These are phyloP conservation scores for Aspergillus japonicus DNA, from an alignment of 2,329 filamentous ascomycete species.

Conservation along the genomic window DNA sequence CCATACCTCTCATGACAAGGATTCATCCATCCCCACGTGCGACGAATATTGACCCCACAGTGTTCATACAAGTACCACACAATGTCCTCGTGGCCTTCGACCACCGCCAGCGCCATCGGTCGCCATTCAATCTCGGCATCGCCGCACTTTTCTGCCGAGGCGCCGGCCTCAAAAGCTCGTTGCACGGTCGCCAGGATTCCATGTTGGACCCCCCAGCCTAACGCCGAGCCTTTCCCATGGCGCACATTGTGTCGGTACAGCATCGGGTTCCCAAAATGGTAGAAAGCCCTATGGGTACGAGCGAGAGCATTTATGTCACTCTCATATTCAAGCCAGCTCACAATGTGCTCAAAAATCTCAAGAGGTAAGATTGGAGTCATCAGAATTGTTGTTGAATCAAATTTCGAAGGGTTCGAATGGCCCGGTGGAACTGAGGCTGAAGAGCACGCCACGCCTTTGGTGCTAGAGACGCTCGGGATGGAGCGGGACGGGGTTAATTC, in stretches of 20 bases:
- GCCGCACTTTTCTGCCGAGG: background rate
- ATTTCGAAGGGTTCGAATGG: too few species aligned
- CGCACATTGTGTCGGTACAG: background rate
- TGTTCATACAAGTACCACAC: background rate
- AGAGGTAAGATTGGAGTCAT: background rate
- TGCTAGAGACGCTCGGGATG: too few species aligned
- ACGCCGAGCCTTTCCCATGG: background rate
- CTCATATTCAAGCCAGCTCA: background rate
- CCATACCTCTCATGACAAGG: background rate
- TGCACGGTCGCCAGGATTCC: background rate
- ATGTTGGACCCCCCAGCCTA: background rate
- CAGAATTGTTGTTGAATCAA: too few species aligned
- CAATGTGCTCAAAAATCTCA: background rate
- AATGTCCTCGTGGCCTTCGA: background rate
- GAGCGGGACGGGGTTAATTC: too few species aligned
- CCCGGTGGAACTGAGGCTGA: too few species aligned
- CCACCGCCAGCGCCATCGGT: conserved; percentile 1
- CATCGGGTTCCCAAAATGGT: background rate
- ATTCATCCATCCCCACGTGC: background rate
- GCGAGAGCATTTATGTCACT: conserved; percentile 1
- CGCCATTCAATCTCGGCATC: background rate
- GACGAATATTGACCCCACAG: background rate
- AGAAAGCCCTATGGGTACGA: background rate
- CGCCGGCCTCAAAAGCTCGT: background rate
- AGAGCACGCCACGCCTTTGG: too few species aligned